These are phyloP conservation scores for Sporothrix protearum DNA, from an alignment of 2,329 filamentous ascomycete species.

Conservation along the genomic window DNA sequence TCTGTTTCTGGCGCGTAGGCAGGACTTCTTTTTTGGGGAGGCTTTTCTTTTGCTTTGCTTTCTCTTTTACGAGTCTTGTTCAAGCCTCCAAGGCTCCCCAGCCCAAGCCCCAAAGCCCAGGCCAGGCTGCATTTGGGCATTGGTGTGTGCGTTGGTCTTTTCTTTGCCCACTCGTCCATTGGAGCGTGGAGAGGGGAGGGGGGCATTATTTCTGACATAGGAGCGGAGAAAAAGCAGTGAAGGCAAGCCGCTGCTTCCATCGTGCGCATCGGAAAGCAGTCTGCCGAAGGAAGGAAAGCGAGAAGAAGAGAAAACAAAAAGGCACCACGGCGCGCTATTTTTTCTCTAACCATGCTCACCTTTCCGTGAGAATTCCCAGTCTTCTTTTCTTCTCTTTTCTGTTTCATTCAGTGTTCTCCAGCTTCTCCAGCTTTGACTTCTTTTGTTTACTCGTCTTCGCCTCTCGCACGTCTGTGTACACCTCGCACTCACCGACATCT, in stretches of 20 bases:
- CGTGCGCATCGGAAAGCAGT: not conserved
- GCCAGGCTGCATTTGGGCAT: conserved; percentile 3
- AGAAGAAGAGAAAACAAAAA: not conserved
- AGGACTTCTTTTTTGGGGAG: not conserved
- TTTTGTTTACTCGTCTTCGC: not conserved
- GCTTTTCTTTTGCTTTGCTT: not conserved
- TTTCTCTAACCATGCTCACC: conserved; percentile 13
- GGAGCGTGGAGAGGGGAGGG: not conserved
- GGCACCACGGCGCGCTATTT: not conserved
- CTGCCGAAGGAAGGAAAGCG: not conserved
- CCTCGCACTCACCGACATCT: not conserved
- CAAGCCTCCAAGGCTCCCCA: not conserved
- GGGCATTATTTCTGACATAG: not conserved
- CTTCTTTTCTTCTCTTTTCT: not conserved
- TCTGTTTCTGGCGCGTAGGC: not conserved
- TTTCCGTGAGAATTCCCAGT: not conserved
- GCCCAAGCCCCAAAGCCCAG: not conserved
- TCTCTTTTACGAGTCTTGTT: not conserved
- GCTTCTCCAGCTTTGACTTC: not conserved
- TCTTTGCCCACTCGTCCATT: not conserved
- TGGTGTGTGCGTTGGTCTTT: not conserved
- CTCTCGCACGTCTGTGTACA: not conserved
- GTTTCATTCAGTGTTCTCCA: not conserved
- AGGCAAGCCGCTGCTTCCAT: not conserved
- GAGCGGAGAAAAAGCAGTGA: not conserved